phyloP scores from a whole-genome alignment of 2,329 filamentous ascomycete species.

The Fusarium sp. region DNA sequence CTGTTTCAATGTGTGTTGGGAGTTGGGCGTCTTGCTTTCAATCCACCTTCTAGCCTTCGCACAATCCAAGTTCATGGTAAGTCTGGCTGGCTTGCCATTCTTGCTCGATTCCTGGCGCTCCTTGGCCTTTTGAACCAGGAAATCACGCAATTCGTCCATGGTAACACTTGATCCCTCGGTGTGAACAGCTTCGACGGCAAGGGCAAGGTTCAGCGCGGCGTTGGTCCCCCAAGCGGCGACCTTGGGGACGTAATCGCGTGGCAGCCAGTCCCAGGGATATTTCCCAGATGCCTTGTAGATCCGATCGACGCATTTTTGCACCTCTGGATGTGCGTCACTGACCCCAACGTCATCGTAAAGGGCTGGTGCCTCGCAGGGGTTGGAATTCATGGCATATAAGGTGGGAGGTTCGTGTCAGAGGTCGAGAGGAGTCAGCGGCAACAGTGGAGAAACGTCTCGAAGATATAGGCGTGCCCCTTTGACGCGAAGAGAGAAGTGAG shows the following conservation, averaged over 20 bases:
- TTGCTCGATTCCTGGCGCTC: neutral
- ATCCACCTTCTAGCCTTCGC: neutral
- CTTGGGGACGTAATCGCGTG: neutral
- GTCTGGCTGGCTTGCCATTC: neutral
- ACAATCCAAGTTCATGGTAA: neutral
- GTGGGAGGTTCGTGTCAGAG: neutral
- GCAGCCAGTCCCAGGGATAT: slow-evolving; percentile 14
- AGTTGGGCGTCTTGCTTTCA: neutral
- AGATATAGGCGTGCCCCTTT: neutral
- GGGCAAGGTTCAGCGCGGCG: neutral
- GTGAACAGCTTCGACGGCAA: neutral
- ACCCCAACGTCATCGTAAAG: neutral
- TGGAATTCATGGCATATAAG: neutral
- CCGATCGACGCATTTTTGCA: neutral
- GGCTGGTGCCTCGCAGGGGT: neutral
- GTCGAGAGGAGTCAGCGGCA: neutral
- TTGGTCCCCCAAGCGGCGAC: neutral
- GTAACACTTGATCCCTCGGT: neutral
- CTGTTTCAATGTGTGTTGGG: neutral
- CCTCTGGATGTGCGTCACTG: no score
- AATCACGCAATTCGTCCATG: slow-evolving; percentile 1
- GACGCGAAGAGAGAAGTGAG: neutral
- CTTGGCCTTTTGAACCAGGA: neutral
- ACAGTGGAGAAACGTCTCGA: neutral
- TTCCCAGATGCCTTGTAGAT: neutral